Base-by-base conservation (phyloP, 2,329 filamentous ascomycete genomes). In the Nemania abortiva region DNA sequence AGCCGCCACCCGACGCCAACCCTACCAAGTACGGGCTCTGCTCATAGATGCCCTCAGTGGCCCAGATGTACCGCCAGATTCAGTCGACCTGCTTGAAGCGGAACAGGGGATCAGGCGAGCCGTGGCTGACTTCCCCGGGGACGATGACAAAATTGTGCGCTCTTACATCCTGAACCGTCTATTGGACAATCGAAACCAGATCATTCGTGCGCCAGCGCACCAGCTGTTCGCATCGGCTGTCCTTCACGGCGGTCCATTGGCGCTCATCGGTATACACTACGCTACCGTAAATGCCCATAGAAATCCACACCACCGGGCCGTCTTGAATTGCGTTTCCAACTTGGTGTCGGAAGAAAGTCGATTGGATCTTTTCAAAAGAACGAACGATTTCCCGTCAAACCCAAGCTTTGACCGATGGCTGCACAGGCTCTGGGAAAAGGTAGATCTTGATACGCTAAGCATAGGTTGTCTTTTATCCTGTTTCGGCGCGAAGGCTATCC, bases 221-320 rank as follows among this genome's bases (percentile, higher is more conserved):
- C 31, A 62, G 49, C 29, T 37, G 4, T 62, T 62, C 11, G 29
- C 0, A 18, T 31, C 9, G 2, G n/a, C n/a, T n/a, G n/a, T n/a
- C n/a, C n/a, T n/a, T n/a, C n/a, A n/a, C n/a, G 59, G 59, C 2
- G 49, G 59, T 1, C 59, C 59, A 2, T 22, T 62, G 11, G 49
- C 59, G 3, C 49, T 62, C 18, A 49, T 37, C 1, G 59, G 49
- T 31, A 34, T 62, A 1, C 45, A 29, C 37, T 62, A 62, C 31
- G 49, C 59, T 20, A 62, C 59, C 6, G 45, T 62, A n/a, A 37
- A 62, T 15, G 42, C 49, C 34, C 59, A 62, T 45, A 47, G 34
- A 4, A 62, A 62, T n/a, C 15, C 45, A n/a, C 34, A 53, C 2
- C 53, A 62, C n/a, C 49, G 59, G 34, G 59, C 42, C 15, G 24